Conservation (phyloP, 2,329 filamentous ascomycete species). For the Ophiostoma pallidulum region DNA sequence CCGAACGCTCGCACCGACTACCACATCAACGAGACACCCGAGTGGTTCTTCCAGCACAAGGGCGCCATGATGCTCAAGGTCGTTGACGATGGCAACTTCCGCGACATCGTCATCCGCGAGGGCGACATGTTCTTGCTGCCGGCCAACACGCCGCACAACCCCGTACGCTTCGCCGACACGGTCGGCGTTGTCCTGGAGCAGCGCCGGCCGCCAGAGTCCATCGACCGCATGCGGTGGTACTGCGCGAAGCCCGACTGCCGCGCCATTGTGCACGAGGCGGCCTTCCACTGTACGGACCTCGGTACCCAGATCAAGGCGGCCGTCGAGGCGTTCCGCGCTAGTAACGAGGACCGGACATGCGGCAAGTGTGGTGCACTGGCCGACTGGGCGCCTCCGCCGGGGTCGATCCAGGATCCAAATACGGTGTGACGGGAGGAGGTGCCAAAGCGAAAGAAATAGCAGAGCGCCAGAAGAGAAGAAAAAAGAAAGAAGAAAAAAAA, state of each 20-base stretch:
- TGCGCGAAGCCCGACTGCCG: slow-evolving; percentile 53
- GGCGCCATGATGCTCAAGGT: slow-evolving; percentile 92
- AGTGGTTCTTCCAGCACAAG: slow-evolving; percentile 97
- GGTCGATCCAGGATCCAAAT: slow-evolving; percentile 52
- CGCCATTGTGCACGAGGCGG: slow-evolving; percentile 70
- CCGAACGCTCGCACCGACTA: slow-evolving; percentile 96
- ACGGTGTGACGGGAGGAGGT: slow-evolving; percentile 25
- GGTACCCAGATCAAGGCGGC: slow-evolving; percentile 91
- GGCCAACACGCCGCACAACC: slow-evolving; percentile 91
- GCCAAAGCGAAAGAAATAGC: background rate
- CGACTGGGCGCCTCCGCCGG: slow-evolving; percentile 49
- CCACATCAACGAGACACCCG: slow-evolving; percentile 92
- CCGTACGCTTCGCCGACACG: slow-evolving; percentile 83
- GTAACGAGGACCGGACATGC: slow-evolving; percentile 62
- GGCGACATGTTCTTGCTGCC: slow-evolving; percentile 91
- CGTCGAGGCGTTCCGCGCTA: slow-evolving; percentile 69
- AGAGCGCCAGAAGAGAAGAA: too few species aligned
- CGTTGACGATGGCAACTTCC: slow-evolving; percentile 63
- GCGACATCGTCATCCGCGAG: slow-evolving; percentile 81
- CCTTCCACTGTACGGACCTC: slow-evolving; percentile 81
- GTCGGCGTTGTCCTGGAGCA: slow-evolving; percentile 93
- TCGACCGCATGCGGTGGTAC: slow-evolving; percentile 76
- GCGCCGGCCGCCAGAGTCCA: slow-evolving; percentile 55
- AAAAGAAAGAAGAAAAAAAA: background rate
- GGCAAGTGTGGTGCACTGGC: slow-evolving; percentile 59